These are phyloP conservation scores for Cryptosporidium felis DNA, from an alignment of 169 alveolate genomes.

Conservation along the genomic window DNA sequence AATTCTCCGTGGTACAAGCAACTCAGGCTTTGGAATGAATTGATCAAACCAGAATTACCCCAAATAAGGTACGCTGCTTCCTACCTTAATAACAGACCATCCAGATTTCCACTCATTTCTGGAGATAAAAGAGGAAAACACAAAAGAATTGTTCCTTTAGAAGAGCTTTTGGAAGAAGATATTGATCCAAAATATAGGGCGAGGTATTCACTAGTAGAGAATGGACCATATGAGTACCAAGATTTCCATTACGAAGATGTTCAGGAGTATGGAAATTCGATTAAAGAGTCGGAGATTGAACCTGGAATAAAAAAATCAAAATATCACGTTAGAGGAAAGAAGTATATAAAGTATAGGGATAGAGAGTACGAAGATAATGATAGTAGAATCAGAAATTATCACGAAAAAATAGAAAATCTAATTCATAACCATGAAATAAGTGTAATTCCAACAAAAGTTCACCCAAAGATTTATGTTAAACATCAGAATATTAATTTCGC, in stretches of 20 bases:
- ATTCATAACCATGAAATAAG: too few relatives aligned
- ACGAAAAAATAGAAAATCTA: too few relatives aligned
- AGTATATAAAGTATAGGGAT: background rate
- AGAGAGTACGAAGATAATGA: background rate
- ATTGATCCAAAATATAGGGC: conserved; percentile 55
- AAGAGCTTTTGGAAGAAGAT: conserved; percentile 11
- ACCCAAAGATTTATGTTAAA: too few relatives aligned
- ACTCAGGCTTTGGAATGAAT: conserved; percentile 38
- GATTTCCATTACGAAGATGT: conserved; percentile 1
- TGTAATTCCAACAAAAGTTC: too few relatives aligned
- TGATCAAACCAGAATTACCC: conserved; percentile 32
- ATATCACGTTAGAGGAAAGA: background rate
- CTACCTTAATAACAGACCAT: conserved; percentile 40
- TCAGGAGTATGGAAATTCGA: background rate
- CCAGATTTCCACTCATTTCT: conserved; percentile 59
- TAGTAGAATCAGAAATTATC: too few relatives aligned
- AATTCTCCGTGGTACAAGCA: conserved; percentile 66
- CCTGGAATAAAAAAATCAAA: background rate
- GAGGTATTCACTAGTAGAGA: conserved; percentile 31
- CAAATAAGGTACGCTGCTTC: conserved; percentile 61
- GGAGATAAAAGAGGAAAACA: conserved; percentile 62
- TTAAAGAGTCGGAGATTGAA: background rate
- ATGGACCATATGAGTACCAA: background rate
- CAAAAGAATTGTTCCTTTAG: conserved; percentile 40
- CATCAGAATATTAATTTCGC: too few relatives aligned